Evolutionary conservation across 176 grass and related monocot species (phyloP), one percentile per base, ranked within the genome.

Genomic region (Cenchrus purpureus): DNA sequence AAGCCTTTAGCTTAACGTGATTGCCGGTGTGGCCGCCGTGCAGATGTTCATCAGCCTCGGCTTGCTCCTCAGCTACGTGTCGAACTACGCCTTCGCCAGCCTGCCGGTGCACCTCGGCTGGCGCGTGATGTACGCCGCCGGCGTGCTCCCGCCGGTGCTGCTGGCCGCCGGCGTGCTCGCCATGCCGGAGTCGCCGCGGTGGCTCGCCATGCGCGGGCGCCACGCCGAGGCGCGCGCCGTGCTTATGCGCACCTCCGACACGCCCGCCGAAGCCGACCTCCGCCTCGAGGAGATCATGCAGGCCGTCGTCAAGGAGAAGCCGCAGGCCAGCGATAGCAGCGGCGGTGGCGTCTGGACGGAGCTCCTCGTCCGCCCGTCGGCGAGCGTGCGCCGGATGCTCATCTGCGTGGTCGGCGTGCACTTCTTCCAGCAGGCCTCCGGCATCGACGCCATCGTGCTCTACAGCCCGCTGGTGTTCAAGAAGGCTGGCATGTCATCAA

Each of bases 401-500:
- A 13, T 17, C 3, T 74, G 73, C 65, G 83, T 74, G 1, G 2
- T 86, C 44, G 86, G 82, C 5, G 68, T 55, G 3, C 53, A 55
- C 3, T 95, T 95, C 84, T 95, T 95, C 82, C 87, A 95, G 78
- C 90, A 95, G 46, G 93, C 93, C 7, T 92, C 90, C 2, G 90
- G 93, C 61, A 88, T 89, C 46, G 90, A 92, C 76, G 87, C 87
- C 0, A 87, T 95, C 8, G 93, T 95, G 63, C 83, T 95, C 15
- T 95, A 95, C 82, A 86, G 87, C 78, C 93, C 90, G 54, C 87
- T 87, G 17, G 78, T 95, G 11, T 84, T 95, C 45, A 66, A 82
- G 68, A 80, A 68, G 73, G 90, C 85, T 1, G 87, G 90, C 3
- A 77, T 92, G 45, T 46, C 45, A 5, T 46, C 45, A 5, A 46